Evolutionary conservation across 1,284 basidiomycete genomes (phyloP).

Genomic region (Fomitopsis palustris): DNA sequence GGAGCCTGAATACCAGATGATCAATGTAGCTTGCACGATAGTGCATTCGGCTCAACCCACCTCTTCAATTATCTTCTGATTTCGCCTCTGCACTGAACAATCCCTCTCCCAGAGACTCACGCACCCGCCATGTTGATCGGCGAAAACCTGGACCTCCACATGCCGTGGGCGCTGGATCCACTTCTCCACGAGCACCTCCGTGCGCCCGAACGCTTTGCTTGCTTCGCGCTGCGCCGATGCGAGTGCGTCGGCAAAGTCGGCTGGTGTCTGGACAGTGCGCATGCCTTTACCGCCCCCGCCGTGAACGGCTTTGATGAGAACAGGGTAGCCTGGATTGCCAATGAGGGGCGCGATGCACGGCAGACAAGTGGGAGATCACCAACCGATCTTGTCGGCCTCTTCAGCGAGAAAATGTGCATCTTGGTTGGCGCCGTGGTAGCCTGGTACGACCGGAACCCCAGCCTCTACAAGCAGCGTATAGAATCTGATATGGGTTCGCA

Average conservation of each 20-base stretch:
- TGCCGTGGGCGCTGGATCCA: slow-evolving; percentile 83
- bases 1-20: slow-evolving; percentile 57
- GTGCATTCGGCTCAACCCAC: slow-evolving; percentile 29
- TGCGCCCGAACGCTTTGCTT: slow-evolving; percentile 82
- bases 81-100: slow-evolving; percentile 91
- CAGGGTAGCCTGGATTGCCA: slow-evolving; percentile 67
- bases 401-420: slow-evolving; percentile 57
- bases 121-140: slow-evolving; percentile 71
- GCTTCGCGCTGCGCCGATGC: slow-evolving; percentile 87
- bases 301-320: slow-evolving; percentile 93
- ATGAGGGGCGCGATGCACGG: not conserved
- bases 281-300: slow-evolving; percentile 98
- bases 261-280: slow-evolving; percentile 73
- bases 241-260: slow-evolving; percentile 75
- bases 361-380: not conserved
- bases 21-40: not conserved
- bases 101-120: slow-evolving; percentile 93
- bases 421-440: slow-evolving; percentile 81
- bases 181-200: slow-evolving; percentile 82
- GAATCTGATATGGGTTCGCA: not conserved
- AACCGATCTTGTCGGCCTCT: slow-evolving; percentile 75
- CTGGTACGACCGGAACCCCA: slow-evolving; percentile 91
- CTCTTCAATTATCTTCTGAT: slow-evolving; percentile 96
- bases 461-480: slow-evolving; percentile 47
- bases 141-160: slow-evolving; percentile 90